Evolutionary conservation across 768 basidiomycete species (phyloP).

Genomic region (Trametes villosa): DNA sequence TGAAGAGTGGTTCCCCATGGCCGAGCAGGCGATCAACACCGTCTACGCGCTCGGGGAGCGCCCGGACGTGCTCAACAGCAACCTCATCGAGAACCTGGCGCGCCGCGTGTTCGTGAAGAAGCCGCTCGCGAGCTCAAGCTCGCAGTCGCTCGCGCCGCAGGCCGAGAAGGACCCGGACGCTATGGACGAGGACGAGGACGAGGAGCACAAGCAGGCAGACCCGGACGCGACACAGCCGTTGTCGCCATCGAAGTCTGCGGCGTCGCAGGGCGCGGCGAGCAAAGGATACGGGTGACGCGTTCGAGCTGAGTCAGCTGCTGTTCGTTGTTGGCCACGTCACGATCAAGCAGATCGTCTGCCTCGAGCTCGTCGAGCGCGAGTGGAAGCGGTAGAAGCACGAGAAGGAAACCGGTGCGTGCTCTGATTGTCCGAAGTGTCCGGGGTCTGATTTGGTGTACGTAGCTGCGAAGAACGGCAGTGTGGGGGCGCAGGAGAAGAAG

Average conservation of each 20-base stretch:
- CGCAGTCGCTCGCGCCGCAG: constrained; percentile 19
- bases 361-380: constrained; percentile 94
- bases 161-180: constrained; percentile 50
- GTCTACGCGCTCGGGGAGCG: constrained; percentile 94
- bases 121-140: not conserved
- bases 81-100: constrained; percentile 84
- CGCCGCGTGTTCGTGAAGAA: constrained; percentile 58
- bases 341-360: constrained; percentile 95
- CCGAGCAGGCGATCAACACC: constrained; percentile 96
- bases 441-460: not conserved
- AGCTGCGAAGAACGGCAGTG: constrained; percentile 66
- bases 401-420: constrained; percentile 70
- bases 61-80: constrained; percentile 82
- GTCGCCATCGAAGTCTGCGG: constrained; percentile 7
- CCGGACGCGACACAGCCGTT: constrained; percentile 6
- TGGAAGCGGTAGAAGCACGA: constrained; percentile 97
- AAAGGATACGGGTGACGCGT: constrained; percentile 79
- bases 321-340: constrained; percentile 97
- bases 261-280: constrained; percentile 20
- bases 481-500: constrained; percentile 45
- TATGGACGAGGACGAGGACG: constrained; percentile 66
- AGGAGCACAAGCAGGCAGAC: constrained; percentile 24
- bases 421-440: too few species aligned
- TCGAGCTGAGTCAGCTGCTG: constrained; percentile 89
- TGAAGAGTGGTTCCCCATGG: constrained; percentile 97